Evolutionary conservation across 495 filamentous ascomycete genomes (phyloP).

Genomic region (Annulohypoxylon stygium): DNA sequence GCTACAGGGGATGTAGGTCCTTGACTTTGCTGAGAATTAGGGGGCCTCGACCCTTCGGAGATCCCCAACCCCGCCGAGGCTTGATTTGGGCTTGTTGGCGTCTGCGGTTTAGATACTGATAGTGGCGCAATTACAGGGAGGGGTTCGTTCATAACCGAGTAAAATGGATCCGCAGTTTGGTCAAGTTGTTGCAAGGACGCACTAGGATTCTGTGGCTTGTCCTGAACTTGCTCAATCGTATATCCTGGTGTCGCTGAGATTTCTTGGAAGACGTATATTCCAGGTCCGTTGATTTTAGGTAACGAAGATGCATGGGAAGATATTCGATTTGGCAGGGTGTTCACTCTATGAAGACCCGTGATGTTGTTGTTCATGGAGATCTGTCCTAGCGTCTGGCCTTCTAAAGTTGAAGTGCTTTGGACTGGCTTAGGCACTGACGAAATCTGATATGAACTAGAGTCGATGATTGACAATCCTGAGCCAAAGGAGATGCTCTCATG

Average conservation of each 20-base stretch:
- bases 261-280: constrained; percentile 40
- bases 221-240: constrained; percentile 13
- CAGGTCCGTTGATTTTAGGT: constrained; percentile 36
- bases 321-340: constrained; percentile 33
- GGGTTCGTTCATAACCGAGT: constrained; percentile 18
- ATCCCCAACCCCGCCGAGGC: background rate
- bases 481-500: constrained; percentile 41
- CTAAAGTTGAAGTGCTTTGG: constrained; percentile 17
- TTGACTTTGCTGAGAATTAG: constrained; percentile 11
- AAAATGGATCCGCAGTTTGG: constrained; percentile 10
- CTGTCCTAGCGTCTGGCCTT: constrained; percentile 1
- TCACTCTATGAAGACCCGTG: constrained; percentile 39
- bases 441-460: constrained; percentile 35
- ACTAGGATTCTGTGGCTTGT: constrained; percentile 4
- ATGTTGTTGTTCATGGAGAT: constrained; percentile 3
- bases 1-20: constrained; percentile 4
- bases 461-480: background rate
- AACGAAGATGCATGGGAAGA: constrained; percentile 22
- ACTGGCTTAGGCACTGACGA: constrained; percentile 57
- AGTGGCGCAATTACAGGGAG: constrained; percentile 34
- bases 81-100: constrained; percentile 32
- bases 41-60: constrained; percentile 11
- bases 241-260: constrained; percentile 20
- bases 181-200: constrained; percentile 2
- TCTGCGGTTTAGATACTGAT: constrained; percentile 30